Conservation (phyloP, 306 rosid species). For the Mucuna pruriens region DNA sequence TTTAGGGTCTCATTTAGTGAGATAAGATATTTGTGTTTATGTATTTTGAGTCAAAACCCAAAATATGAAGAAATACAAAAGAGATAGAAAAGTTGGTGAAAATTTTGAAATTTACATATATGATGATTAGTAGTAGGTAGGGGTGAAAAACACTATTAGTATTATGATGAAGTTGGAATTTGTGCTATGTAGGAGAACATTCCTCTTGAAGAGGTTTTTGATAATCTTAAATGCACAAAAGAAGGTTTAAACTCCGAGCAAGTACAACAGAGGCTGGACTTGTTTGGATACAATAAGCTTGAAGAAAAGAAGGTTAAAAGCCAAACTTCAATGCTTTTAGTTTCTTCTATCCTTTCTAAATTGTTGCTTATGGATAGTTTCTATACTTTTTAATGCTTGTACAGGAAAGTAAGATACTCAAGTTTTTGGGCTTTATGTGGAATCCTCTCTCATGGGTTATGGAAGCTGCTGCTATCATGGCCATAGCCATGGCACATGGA, state of each 20-base stretch:
- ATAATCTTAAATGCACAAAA: constrained; percentile 59
- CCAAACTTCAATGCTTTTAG: constrained; percentile 7
- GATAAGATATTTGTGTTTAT: background rate
- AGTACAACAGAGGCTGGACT: constrained; percentile 59
- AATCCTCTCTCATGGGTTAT: constrained; percentile 91
- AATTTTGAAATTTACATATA: background rate
- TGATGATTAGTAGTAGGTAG: background rate
- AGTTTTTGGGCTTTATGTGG: constrained; percentile 87
- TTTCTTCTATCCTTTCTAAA: background rate
- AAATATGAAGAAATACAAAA: constrained; percentile 9
- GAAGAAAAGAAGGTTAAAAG: constrained; percentile 73
- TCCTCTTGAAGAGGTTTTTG: constrained; percentile 71
- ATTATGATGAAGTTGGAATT: constrained; percentile 36
- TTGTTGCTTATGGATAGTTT: constrained; percentile 12
- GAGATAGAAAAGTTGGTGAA: background rate
- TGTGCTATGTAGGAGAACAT: constrained; percentile 64
- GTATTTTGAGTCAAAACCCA: background rate
- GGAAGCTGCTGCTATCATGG: constrained; percentile 88
- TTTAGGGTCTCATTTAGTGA: background rate
- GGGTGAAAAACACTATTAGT: background rate
- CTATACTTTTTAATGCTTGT: background rate
- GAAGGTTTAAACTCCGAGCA: constrained; percentile 64
- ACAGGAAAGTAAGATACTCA: constrained; percentile 70
- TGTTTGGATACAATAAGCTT: constrained; percentile 77
- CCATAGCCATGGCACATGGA: constrained; percentile 70